Percentiles rank a stretch among this genome's conserved stretches.
Evolutionary conservation across 768 basidiomycete genomes (phyloP).

Genomic region (Pleurotus djamor): DNA sequence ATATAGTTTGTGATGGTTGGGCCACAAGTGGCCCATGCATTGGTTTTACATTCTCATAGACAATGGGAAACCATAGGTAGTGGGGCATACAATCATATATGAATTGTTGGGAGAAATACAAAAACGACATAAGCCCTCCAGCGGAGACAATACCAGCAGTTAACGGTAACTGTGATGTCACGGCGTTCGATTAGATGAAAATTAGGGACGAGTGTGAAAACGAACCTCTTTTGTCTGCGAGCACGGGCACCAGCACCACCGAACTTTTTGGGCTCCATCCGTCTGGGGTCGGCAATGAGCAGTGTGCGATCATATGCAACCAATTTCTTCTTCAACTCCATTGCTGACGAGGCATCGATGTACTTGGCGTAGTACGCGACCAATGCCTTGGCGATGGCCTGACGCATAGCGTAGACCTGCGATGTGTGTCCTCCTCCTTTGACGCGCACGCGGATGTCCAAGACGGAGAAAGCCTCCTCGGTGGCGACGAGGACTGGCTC

Average conservation of each 20-base stretch:
- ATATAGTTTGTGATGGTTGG: too few relatives aligned
- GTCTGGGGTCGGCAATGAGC: conserved; percentile 90
- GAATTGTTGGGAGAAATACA: background rate
- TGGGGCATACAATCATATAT: background rate
- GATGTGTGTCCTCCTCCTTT: conserved; percentile 99
- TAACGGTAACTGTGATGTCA: conserved; percentile 70
- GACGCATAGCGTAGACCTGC: conserved; percentile 98
- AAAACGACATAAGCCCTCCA: background rate
- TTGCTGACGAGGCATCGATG: conserved; percentile 93
- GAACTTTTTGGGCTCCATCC: conserved; percentile 99
- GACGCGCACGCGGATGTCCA: conserved; percentile 97
- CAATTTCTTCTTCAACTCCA: conserved; percentile 98
- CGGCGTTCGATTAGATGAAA: conserved; percentile 7
- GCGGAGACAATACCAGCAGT: conserved; percentile 20
- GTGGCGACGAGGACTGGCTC: conserved; percentile 94
- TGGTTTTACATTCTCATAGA: background rate
- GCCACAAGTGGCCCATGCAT: too few relatives aligned
- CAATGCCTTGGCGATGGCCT: conserved; percentile 97
- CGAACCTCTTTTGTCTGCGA: conserved; percentile 94
- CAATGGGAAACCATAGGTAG: background rate
- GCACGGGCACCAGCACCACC: conserved; percentile 98
- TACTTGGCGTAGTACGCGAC: conserved; percentile 99
- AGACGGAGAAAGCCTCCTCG: conserved; percentile 78
- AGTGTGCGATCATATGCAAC: conserved; percentile 93
- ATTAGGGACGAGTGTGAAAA: conserved; percentile 7